Conservation (phyloP, 2,329 filamentous ascomycete genomes). For the Colletotrichum somersetense region DNA sequence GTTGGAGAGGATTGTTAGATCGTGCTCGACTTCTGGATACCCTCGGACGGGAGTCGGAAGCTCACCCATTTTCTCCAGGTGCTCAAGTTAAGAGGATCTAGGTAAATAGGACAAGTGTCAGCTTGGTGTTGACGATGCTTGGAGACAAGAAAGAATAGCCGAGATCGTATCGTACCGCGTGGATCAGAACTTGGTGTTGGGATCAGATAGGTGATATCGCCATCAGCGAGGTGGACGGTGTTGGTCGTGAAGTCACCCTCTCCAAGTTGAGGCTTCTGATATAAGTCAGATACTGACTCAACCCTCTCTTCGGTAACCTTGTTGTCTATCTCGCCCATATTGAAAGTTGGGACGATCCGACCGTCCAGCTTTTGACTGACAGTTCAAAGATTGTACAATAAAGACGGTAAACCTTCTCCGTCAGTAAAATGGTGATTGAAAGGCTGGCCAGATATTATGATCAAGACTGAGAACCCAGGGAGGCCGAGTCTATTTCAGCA, state of each 20-base stretch:
- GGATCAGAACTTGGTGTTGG: constrained; percentile 52
- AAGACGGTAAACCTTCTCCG: background rate
- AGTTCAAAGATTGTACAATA: background rate
- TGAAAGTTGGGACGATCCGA: background rate
- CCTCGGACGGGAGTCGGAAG: too few species aligned
- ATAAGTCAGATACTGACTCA: constrained; percentile 13
- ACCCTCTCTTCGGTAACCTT: constrained; percentile 29
- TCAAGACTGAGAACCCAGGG: background rate
- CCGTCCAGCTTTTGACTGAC: background rate
- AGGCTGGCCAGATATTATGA: too few species aligned
- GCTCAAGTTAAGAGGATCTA: constrained; percentile 31
- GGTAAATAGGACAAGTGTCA: background rate
- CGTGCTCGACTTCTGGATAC: fast-evolving
- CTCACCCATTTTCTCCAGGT: constrained; percentile 27
- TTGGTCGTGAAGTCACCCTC: constrained; percentile 39
- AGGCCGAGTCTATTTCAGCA: constrained; percentile 25
- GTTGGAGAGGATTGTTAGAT: fast-evolving
- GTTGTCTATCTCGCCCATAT: constrained; percentile 28
- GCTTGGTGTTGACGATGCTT: background rate
- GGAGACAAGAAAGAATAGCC: fast-evolving
- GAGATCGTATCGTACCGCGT: constrained; percentile 38
- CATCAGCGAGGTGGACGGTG: constrained; percentile 48
- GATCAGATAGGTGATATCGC: constrained; percentile 50
- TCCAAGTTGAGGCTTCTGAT: constrained; percentile 1
- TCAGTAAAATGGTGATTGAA: background rate